A percentile compares a stretch with the other conserved stretches of the same genome.
Evolutionary conservation across 2,329 filamentous ascomycete species (phyloP).

Genomic region (Colletotrichum cordylinicola): DNA sequence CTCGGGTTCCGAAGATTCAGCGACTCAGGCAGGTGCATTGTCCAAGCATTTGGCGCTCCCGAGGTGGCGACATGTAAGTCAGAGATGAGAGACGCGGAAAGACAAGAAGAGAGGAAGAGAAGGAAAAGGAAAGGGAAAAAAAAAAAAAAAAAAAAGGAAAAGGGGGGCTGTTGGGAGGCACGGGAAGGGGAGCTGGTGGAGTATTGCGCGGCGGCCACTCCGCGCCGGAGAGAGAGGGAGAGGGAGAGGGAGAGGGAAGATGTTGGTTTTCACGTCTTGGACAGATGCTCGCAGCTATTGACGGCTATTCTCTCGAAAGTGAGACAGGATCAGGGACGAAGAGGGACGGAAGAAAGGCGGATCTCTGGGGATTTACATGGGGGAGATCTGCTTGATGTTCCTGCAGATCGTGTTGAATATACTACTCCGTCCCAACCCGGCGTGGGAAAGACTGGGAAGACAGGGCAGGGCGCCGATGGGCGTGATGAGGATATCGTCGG

Average conservation of each 20-base stretch:
- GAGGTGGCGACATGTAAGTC: background rate
- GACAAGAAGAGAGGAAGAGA: background rate
- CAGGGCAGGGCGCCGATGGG: background rate
- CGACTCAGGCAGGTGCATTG: conserved; percentile 10
- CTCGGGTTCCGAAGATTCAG: background rate
- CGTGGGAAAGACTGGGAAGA: background rate
- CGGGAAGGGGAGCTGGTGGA: background rate
- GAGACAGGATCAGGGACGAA: background rate
- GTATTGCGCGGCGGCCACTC: background rate
- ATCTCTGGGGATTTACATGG: background rate
- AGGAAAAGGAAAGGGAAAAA: no score
- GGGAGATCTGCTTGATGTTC: background rate
- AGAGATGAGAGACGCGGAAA: background rate
- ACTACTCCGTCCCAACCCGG: background rate
- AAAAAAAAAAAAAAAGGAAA: background rate
- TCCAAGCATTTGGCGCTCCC: background rate
- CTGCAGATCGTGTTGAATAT: background rate
- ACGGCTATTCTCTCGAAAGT: background rate
- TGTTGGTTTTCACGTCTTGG: background rate
- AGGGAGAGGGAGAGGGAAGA: background rate
- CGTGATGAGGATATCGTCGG: background rate
- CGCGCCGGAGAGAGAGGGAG: background rate
- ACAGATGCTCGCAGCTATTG: background rate
- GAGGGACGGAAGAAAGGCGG: background rate
- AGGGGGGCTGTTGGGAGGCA: background rate